Conservation (phyloP, 2,329 filamentous ascomycete species). For the Penicillium sp. region DNA sequence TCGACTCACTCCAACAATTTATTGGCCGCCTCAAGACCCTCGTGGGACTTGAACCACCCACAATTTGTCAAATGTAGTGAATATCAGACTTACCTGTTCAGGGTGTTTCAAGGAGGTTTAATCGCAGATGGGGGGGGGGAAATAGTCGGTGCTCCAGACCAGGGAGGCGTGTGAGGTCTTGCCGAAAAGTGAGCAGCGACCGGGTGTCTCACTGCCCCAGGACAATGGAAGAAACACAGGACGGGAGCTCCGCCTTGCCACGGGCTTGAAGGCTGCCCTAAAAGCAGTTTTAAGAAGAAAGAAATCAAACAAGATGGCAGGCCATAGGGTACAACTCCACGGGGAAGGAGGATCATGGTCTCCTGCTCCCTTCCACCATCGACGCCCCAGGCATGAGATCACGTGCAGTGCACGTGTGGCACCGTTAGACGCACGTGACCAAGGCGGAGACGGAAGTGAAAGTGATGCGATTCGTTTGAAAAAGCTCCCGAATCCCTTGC, state of each 20-base stretch:
- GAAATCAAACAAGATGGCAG: constrained; percentile 24
- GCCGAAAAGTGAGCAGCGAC: constrained; percentile 30
- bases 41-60: constrained; percentile 2
- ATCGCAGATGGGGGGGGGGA: constrained; percentile 17
- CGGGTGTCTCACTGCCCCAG: constrained; percentile 26
- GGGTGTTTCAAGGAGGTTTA: constrained; percentile 7
- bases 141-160: constrained; percentile 24
- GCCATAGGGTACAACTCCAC: constrained; percentile 28
- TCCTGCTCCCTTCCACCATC: constrained; percentile 18
- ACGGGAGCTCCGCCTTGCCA: constrained; percentile 32
- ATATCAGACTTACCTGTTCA: constrained; percentile 12
- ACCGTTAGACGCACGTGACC: constrained; percentile 22
- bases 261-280: constrained; percentile 29
- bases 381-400: constrained; percentile 16
- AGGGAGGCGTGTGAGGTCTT: constrained; percentile 35
- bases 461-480: constrained; percentile 14
- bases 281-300: constrained; percentile 21
- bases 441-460: constrained; percentile 16
- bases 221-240: constrained; percentile 27
- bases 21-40: not conserved
- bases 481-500: constrained; percentile 15
- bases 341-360: constrained; percentile 19
- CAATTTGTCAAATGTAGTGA: not conserved
- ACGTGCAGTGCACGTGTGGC: constrained; percentile 24
- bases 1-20: constrained; percentile 15